Base-by-base conservation (phyloP, 495 filamentous ascomycete genomes). In the Penicillium angulare region DNA sequence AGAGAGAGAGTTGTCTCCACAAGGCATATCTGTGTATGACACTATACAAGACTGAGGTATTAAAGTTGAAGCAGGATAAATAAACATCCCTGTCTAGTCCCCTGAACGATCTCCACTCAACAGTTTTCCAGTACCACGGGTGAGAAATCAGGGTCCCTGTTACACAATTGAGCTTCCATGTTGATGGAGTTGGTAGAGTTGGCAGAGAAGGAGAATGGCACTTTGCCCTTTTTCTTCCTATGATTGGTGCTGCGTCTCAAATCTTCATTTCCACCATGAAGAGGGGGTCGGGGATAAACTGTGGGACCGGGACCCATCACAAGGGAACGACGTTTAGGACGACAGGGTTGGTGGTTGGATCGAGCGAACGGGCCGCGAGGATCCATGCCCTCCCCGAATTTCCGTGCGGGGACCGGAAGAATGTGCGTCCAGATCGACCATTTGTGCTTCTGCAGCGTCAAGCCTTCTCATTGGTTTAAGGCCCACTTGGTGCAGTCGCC, bases 361-460 rank as follows among this genome's bases (percentile, higher is more conserved):
- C 46, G 32, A 55, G 43, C 52, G 45, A 47, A 55, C 52, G 52
- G 52, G 52, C 52, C 52, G 52, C 47, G 20, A 42, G 21, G 27
- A 31, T 31, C 27, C 27, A 31, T 31, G 27, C 27, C 27, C 27
- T 31, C 27, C 38, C 17, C 17, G 38, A 22, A 20, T 41, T 41
- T 20, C 38, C 38, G 38, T 41, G 38, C 38, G 38, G 29, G 43
- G 31, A 46, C 31, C 43, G 29, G 9, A 46, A 9, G n/a, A 32
- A 24, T 41, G 10, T 18, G 16, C 21, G 33, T n/a, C 16, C 22
- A 21, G 45, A 48, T 27, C 12, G 33, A 3, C 29, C 29, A 26
- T 38, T 13, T 23, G 44, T 8, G 44, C 7, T 48, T 38, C 22
- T 36, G 32, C 33, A 36, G 45, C 23, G 8, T 29, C 5, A 22